Percentiles rank a stretch among this genome's conserved stretches.
phyloP scores from a whole-genome alignment of 2,329 filamentous ascomycete genomes.

The Aspergillus glaucus region DNA sequence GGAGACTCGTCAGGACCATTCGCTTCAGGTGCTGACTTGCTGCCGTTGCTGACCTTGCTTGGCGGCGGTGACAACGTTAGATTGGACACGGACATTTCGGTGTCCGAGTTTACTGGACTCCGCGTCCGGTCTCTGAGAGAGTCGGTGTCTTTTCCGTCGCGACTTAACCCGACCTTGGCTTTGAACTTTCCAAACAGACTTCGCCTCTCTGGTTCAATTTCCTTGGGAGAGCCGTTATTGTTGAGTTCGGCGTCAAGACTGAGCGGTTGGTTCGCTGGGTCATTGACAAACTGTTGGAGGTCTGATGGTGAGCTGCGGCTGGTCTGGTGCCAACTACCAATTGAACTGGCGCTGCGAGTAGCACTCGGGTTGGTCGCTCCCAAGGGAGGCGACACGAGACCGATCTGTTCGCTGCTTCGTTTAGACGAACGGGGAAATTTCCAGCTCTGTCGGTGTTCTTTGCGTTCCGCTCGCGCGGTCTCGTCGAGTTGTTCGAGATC shows the following conservation, averaged over 20 bases:
- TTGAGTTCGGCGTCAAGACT: slow-evolving; percentile 36
- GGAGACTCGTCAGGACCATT: slow-evolving; percentile 21
- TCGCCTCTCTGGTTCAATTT: slow-evolving; percentile 47
- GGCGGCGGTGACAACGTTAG: slow-evolving; percentile 31
- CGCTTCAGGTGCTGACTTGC: slow-evolving; percentile 19
- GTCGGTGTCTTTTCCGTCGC: slow-evolving; percentile 48
- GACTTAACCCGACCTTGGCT: slow-evolving; percentile 52
- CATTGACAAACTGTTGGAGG: slow-evolving; percentile 33
- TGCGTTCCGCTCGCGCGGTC: slow-evolving; percentile 48
- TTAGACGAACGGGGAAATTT: slow-evolving; percentile 55
- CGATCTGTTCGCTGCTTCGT: slow-evolving; percentile 51
- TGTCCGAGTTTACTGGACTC: slow-evolving; percentile 41
- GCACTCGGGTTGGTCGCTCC: slow-evolving; percentile 60
- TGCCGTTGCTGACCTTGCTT: slow-evolving; percentile 13
- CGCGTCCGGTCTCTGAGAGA: slow-evolving; percentile 49
- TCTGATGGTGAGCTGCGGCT: slow-evolving; percentile 42
- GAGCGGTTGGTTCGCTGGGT: slow-evolving; percentile 29
- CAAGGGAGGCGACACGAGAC: slow-evolving; percentile 40
- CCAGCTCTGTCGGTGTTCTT: slow-evolving; percentile 66
- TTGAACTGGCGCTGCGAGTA: slow-evolving; percentile 60
- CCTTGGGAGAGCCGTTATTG: slow-evolving; percentile 19
- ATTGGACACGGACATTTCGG: slow-evolving; percentile 25
- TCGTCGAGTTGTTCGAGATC: slow-evolving; percentile 72
- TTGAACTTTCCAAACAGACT: slow-evolving; percentile 60
- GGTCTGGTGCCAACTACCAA: slow-evolving; percentile 53